phyloP scores from a whole-genome alignment of 352 stramenopile genomes.

The Phytophthora parvispora region DNA sequence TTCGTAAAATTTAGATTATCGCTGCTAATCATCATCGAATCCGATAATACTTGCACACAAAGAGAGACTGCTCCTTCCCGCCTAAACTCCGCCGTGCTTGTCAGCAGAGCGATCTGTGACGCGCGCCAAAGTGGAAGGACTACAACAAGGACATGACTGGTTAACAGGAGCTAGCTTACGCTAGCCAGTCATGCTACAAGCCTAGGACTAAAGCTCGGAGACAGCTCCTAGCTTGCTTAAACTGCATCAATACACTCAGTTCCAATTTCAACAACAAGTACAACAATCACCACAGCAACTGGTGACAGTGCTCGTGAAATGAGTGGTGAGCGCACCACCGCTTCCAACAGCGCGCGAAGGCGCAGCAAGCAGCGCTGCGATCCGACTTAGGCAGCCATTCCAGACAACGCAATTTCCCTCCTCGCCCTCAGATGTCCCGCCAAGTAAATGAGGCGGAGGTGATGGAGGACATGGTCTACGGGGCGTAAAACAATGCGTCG shows the following conservation, averaged over 20 bases:
- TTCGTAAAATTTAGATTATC: background rate
- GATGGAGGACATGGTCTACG: too few relatives aligned
- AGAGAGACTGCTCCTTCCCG: too few relatives aligned
- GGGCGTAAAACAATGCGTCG: too few relatives aligned
- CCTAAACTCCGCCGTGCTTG: too few relatives aligned
- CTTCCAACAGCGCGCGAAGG: too few relatives aligned
- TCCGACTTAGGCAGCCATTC: too few relatives aligned
- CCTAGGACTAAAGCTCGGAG: background rate
- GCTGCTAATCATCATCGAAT: background rate
- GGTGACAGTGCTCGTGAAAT: too few relatives aligned
- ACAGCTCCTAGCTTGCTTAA: background rate
- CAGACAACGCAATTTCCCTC: too few relatives aligned
- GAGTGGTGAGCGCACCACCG: too few relatives aligned
- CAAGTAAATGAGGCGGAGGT: too few relatives aligned
- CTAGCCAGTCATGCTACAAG: background rate
- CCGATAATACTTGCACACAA: background rate
- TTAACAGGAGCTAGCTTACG: background rate
- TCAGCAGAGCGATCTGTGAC: slow-evolving; percentile 1
- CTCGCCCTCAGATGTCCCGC: too few relatives aligned
- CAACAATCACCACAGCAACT: slow-evolving; percentile 2
- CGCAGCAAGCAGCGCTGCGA: too few relatives aligned
- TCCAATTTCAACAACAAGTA: slow-evolving; percentile 1
- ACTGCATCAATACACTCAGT: slow-evolving; percentile 2
- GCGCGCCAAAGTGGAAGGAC: background rate
- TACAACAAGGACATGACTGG: background rate